Conservation (phyloP, 2,329 filamentous ascomycete species). For the Arthrobotrys sinensis region DNA sequence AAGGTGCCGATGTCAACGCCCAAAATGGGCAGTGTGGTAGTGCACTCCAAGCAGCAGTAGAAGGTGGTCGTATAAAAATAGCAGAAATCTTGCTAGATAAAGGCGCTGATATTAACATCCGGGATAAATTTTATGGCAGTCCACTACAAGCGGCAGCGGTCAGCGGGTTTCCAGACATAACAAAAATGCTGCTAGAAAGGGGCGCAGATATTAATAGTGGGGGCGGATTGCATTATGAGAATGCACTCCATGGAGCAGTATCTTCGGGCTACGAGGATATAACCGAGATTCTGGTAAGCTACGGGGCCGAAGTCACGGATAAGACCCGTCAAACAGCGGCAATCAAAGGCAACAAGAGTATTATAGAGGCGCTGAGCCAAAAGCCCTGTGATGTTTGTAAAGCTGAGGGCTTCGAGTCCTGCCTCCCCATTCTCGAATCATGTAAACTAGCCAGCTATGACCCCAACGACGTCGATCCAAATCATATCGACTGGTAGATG, state of each 20-base stretch:
- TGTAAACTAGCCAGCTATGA: background rate
- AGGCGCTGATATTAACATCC: conserved; percentile 33
- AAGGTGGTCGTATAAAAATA: background rate
- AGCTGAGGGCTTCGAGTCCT: background rate
- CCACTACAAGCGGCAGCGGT: conserved; percentile 36
- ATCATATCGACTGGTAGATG: too few species aligned
- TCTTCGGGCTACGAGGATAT: too few species aligned
- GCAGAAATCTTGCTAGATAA: background rate
- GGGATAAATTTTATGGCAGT: conserved; percentile 12
- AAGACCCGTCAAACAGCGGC: background rate
- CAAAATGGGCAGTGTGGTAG: conserved; percentile 31
- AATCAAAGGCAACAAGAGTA: background rate
- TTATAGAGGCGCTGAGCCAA: background rate
- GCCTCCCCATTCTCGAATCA: background rate
- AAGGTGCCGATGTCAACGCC: conserved; percentile 36
- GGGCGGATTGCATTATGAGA: too few species aligned
- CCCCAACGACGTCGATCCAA: too few species aligned
- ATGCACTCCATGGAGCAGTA: background rate
- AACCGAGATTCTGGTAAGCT: background rate
- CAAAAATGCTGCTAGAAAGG: background rate
- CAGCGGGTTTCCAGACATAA: background rate
- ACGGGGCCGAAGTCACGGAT: background rate
- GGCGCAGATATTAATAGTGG: too few species aligned
- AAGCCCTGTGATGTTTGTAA: background rate
- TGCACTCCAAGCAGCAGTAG: conserved; percentile 39